A percentile compares a stretch with the other conserved stretches of the same genome.
phyloP scores from a whole-genome alignment of 768 basidiomycete genomes.

The Termitomyces sp. region DNA sequence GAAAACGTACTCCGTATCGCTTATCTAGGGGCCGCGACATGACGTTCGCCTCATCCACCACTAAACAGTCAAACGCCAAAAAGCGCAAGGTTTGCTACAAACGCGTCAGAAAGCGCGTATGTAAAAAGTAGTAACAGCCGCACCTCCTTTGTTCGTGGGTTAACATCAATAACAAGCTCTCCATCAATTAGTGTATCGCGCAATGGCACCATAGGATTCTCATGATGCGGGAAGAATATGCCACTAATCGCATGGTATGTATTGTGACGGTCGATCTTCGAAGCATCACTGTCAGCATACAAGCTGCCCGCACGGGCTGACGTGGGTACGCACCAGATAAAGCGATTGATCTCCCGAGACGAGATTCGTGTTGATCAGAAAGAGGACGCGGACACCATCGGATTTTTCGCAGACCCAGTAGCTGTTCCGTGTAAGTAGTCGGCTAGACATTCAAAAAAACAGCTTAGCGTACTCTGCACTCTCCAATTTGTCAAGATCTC shows the following conservation, averaged over 20 bases:
- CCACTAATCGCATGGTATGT: conserved; percentile 70
- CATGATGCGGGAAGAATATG: conserved; percentile 88
- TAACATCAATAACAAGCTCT: conserved; percentile 89
- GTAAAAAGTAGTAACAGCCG: background rate
- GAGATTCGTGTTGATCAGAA: conserved; percentile 67
- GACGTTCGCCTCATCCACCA: conserved; percentile 80
- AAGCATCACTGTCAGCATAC: background rate
- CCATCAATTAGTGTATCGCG: conserved; percentile 86
- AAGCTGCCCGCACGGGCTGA: background rate
- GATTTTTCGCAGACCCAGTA: conserved; percentile 99
- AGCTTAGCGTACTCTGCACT: conserved; percentile 64
- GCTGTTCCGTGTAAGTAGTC: conserved; percentile 36
- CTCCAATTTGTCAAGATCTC: conserved; percentile 75
- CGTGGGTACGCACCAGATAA: conserved; percentile 61
- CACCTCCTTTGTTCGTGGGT: conserved; percentile 70
- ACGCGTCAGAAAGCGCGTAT: background rate
- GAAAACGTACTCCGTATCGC: conserved; percentile 77
- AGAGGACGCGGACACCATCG: conserved; percentile 88
- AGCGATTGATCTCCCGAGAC: conserved; percentile 50
- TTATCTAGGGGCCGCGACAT: conserved; percentile 82
- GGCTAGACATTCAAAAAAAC: background rate
- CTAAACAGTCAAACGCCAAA: conserved; percentile 91
- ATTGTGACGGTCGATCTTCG: conserved; percentile 93
- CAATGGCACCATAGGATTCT: conserved; percentile 62
- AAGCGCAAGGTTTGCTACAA: conserved; percentile 75